These are phyloP conservation scores for Hirsutella rhossiliensis DNA, from an alignment of 2,329 filamentous ascomycete genomes.

Conservation along the genomic window DNA sequence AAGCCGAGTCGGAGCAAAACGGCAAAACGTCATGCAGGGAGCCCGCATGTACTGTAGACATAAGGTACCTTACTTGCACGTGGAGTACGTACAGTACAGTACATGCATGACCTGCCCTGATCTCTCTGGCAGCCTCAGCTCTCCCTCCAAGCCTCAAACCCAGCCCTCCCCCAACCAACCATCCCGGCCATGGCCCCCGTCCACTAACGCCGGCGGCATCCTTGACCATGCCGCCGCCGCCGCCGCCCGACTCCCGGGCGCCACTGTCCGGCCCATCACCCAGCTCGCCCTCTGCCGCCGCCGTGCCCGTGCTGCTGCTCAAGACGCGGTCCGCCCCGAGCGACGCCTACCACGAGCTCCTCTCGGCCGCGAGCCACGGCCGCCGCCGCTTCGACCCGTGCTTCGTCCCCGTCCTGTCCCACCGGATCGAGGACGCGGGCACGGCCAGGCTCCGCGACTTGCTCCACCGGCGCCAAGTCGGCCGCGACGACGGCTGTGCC, in stretches of 20 bases:
- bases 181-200: too few species aligned
- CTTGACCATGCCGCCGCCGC: background rate
- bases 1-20: too few species aligned
- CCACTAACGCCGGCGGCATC: background rate
- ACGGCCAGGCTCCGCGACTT: slow-evolving; percentile 39
- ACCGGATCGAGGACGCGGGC: slow-evolving; percentile 50
- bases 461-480: slow-evolving; percentile 32
- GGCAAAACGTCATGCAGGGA: too few species aligned
- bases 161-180: too few species aligned
- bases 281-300: background rate
- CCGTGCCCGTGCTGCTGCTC: slow-evolving; percentile 50
- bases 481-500: slow-evolving; percentile 17
- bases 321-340: slow-evolving; percentile 64
- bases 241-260: background rate
- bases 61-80: background rate
- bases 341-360: slow-evolving; percentile 62
- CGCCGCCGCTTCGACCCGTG: slow-evolving; percentile 45
- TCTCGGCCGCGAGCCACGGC: slow-evolving; percentile 24
- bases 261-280: background rate
- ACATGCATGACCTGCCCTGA: too few species aligned
- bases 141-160: too few species aligned
- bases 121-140: too few species aligned
- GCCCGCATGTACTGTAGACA: too few species aligned
- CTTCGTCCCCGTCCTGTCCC: slow-evolving; percentile 69
- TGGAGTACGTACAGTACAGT: background rate